phyloP scores from a whole-genome alignment of 2,329 filamentous ascomycete species.

The Botryotinia convoluta region DNA sequence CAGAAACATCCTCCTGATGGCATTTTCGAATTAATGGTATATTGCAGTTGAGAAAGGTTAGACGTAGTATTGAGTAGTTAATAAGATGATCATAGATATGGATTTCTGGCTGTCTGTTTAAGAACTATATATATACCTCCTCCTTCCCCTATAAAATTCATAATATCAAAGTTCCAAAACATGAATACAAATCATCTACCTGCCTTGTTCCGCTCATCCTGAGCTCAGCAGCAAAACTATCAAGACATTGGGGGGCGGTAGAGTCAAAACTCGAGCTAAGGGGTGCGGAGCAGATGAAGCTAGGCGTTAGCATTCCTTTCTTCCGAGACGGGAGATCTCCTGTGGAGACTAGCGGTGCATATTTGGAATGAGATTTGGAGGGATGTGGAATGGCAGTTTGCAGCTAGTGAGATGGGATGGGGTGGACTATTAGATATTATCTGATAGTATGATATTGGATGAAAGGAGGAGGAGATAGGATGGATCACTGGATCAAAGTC shows the following conservation, averaged over 20 bases:
- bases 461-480: neutral
- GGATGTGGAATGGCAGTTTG: neutral
- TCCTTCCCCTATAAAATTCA: neutral
- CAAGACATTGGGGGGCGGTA: neutral
- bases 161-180: neutral
- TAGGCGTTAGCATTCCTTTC: neutral
- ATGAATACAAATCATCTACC: neutral
- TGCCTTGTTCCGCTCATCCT: neutral
- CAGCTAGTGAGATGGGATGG: neutral
- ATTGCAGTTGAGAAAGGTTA: neutral
- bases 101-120: neutral
- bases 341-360: neutral
- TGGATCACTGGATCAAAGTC: neutral
- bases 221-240: neutral
- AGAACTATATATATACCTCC: neutral
- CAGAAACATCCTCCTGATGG: slow-evolving; percentile 33
- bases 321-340: neutral
- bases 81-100: neutral
- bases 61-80: neutral
- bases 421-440: neutral
- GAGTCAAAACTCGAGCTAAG: neutral
- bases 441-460: neutral
- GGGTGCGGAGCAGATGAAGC: neutral
- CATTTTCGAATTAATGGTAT: neutral
- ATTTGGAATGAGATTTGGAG: neutral